A percentile compares a stretch with the other conserved stretches of the same genome.
These are phyloP conservation scores for Lenzites betulinus DNA, from an alignment of 768 basidiomycete species.

Conservation along the genomic window DNA sequence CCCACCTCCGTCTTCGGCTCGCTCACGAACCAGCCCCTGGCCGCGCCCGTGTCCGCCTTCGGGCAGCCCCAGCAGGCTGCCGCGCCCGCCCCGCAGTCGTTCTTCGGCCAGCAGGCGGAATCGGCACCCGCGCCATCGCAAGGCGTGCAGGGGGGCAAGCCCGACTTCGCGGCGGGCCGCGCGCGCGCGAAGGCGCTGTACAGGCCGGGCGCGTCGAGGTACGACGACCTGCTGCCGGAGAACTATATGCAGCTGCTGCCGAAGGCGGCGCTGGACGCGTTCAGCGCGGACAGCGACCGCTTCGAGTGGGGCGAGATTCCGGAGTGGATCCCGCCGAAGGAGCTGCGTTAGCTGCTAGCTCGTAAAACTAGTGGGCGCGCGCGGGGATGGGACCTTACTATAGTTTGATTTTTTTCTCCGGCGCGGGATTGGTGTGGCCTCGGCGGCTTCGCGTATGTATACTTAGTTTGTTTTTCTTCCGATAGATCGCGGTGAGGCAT, in stretches of 20 bases:
- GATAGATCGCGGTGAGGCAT: background rate
- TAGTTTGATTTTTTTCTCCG: background rate
- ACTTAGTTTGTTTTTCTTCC: background rate
- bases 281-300: constrained; percentile 42
- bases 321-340: constrained; percentile 71
- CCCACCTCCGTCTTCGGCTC: constrained; percentile 25
- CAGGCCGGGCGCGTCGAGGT: constrained; percentile 53
- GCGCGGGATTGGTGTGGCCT: background rate
- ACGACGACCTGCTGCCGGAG: constrained; percentile 56
- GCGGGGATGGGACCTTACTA: too few species aligned
- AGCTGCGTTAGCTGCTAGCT: constrained; percentile 36
- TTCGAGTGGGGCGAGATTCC: constrained; percentile 75
- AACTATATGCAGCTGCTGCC: constrained; percentile 63
- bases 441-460: background rate
- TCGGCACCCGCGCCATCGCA: constrained; percentile 6
- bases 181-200: constrained; percentile 29
- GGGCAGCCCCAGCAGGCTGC: too few species aligned
- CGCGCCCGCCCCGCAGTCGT: constrained; percentile 9
- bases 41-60: background rate
- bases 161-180: constrained; percentile 40
- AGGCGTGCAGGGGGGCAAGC: constrained; percentile 24
- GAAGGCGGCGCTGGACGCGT: constrained; percentile 50
- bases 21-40: constrained; percentile 18
- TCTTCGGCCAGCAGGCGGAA: constrained; percentile 8
- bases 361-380: too few species aligned